These are phyloP conservation scores for Plectosphaerella sp. DNA, from an alignment of 2,329 filamentous ascomycete genomes.

Conservation along the genomic window DNA sequence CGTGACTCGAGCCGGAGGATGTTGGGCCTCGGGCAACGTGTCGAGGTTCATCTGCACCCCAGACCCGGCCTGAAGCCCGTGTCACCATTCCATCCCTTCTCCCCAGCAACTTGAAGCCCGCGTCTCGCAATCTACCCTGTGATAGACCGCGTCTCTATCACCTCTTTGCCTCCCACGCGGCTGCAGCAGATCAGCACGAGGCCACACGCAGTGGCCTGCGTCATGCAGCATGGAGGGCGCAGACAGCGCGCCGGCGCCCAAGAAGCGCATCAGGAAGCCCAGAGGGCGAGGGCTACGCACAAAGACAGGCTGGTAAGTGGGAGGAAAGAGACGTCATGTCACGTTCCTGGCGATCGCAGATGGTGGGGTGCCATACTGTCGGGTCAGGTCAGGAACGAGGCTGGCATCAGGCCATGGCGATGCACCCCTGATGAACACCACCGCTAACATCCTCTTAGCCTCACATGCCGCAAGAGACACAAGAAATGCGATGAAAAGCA, in stretches of 20 bases:
- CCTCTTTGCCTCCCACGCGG: background rate
- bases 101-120: background rate
- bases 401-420: too few relatives aligned
- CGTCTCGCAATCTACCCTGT: background rate
- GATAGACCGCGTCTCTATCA: background rate
- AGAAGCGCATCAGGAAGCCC: constrained; percentile 25
- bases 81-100: background rate
- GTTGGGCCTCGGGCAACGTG: background rate
- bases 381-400: too few relatives aligned
- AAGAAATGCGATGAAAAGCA: constrained; percentile 46
- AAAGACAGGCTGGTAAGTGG: constrained; percentile 32
- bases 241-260: constrained; percentile 2
- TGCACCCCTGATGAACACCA: too few relatives aligned
- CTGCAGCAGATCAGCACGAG: background rate
- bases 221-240: background rate
- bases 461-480: constrained; percentile 39
- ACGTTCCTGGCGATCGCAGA: background rate
- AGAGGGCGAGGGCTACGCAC: constrained; percentile 36
- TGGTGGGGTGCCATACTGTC: too few relatives aligned
- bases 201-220: background rate
- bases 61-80: background rate
- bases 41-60: background rate
- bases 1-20: background rate
- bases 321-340: background rate
- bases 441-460: constrained; percentile 16